Evolutionary conservation across 331 rosid species (phyloP), one percentile per base, ranked within the genome.

Genomic region (Stylosanthes scabra): DNA sequence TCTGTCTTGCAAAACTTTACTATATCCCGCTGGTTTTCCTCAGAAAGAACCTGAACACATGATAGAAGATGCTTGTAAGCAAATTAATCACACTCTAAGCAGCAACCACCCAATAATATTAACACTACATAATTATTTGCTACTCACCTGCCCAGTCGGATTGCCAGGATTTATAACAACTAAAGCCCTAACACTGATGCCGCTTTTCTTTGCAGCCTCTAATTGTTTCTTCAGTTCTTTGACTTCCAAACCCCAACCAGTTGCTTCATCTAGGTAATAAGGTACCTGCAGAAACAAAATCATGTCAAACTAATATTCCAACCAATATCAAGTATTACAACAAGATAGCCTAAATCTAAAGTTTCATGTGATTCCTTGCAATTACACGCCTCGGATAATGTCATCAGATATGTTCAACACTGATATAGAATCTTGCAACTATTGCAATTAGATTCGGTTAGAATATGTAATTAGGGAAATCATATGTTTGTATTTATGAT

Each of bases 161-260:
- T 95, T 95, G 55, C 99, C 99, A 0, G 99, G 99, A 64, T 95
- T 95, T 72, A 95, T 95, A 63, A 95, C 97, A 57, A 82, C 99
- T 87, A 95, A 81, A 70, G 98, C 99, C 83, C 98, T 87, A 41
- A 92, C 96, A 44, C 34, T 78, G 72, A 92, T 83, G 54, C 96
- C 92, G 78, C 87, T 86, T 42, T 93, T 82, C 86, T 75, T 95
- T 75, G 97, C 93, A 52, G 41, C 80, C 37, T 84, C 91, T 82
- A 95, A 70, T 82, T 95, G 99, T 83, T 84, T 88, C 88, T 87
- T 86, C 70, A 95, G 82, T 75, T 86, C 97, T 14, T 89, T 82
- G 58, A 77, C 47, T 86, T 95, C 98, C 75, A 91, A 80, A 20
- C 99, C 99, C 99, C 99, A 95, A 47, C 98, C 96, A 13, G 86